Conservation (phyloP, 176 grass and related monocot species). For the Olyra latifolia region DNA sequence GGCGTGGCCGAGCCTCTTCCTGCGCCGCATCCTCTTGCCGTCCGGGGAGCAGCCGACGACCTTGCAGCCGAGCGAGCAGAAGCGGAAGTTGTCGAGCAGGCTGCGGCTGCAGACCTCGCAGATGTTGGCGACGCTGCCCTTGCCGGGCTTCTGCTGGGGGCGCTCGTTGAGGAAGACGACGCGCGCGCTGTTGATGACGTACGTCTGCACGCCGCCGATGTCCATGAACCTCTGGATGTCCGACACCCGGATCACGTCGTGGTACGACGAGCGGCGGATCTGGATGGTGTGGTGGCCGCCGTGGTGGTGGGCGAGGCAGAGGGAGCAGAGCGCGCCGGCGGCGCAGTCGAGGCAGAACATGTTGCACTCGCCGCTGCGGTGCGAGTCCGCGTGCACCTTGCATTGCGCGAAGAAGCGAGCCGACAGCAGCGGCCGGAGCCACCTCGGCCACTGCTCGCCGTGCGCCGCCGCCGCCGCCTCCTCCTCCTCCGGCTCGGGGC, state of each 20-base stretch:
- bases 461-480: background rate
- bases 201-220: constrained; percentile 90
- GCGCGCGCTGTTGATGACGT: constrained; percentile 97
- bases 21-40: background rate
- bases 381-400: constrained; percentile 61
- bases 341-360: constrained; percentile 96
- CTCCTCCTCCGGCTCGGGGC: constrained; percentile 43
- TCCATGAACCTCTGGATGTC: constrained; percentile 96
- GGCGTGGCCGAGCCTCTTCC: constrained; percentile 30
- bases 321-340: constrained; percentile 66
- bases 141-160: constrained; percentile 74
- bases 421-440: constrained; percentile 72
- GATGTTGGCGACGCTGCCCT: constrained; percentile 57
- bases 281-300: constrained; percentile 64
- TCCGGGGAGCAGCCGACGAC: constrained; percentile 45
- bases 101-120: constrained; percentile 94
- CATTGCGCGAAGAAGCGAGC: constrained; percentile 92
- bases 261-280: constrained; percentile 97
- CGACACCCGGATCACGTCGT: constrained; percentile 95
- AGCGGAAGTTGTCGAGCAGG: constrained; percentile 97
- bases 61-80: constrained; percentile 99
- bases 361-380: constrained; percentile 87
- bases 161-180: constrained; percentile 99
- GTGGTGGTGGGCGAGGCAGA: constrained; percentile 67
- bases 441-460: constrained; percentile 63